Evolutionary conservation across 306 rosid genomes (phyloP).

Genomic region (Quercus gilva): DNA sequence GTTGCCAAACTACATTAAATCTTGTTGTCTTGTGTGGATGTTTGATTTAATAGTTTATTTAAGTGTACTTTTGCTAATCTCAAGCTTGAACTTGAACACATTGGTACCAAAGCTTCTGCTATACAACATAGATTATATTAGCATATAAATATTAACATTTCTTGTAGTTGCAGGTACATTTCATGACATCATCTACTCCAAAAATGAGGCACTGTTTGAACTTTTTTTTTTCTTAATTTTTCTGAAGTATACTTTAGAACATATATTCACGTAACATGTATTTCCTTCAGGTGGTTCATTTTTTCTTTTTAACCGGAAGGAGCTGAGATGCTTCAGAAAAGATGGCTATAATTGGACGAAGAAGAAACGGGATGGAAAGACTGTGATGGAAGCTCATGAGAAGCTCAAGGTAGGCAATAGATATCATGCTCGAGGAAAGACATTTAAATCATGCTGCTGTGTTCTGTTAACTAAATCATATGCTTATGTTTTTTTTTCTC

Average conservation of each 20-base stretch:
- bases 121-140: background rate
- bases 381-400: conserved; percentile 91
- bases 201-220: conserved; percentile 2
- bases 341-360: conserved; percentile 96
- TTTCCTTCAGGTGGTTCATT: conserved; percentile 80
- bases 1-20: background rate
- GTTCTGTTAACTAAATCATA: conserved; percentile 4
- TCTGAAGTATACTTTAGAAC: background rate
- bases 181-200: background rate
- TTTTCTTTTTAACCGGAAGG: conserved; percentile 84
- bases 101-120: background rate
- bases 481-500: background rate
- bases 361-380: conserved; percentile 79
- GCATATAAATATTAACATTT: background rate
- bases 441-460: background rate
- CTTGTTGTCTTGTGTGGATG: background rate
- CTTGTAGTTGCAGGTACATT: background rate
- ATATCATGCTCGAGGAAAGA: background rate
- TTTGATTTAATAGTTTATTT: background rate
- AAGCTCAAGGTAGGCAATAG: conserved; percentile 67
- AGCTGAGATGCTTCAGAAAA: conserved; percentile 81
- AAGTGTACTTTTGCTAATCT: background rate
- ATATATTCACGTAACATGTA: conserved; percentile 26
- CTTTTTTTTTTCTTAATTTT: background rate
- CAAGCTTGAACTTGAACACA: background rate